Percentiles rank a stretch among this genome's conserved stretches.
Evolutionary conservation across 371 early-diverging fungal genomes (phyloP).

Genomic region (Apophysomyces elegans): DNA sequence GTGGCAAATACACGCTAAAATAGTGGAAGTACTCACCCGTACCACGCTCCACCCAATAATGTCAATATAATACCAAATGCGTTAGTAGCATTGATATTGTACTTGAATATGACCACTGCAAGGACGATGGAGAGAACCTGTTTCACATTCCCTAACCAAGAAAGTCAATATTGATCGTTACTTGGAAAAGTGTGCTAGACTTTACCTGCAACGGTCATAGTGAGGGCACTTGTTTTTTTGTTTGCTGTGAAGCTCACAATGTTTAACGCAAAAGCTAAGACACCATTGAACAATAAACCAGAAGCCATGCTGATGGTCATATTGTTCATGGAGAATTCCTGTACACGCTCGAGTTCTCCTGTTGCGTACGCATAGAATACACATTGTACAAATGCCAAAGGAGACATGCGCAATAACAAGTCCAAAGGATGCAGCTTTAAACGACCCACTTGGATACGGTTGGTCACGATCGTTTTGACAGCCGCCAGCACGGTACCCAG

Average conservation of each 20-base stretch:
- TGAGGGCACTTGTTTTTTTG: slow-evolving; percentile 82
- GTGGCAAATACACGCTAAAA: not conserved
- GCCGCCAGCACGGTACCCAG: slow-evolving; percentile 83
- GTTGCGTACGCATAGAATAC: slow-evolving; percentile 64
- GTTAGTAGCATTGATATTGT: slow-evolving; percentile 67
- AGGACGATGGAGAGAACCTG: slow-evolving; percentile 82
- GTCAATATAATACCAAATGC: slow-evolving; percentile 80
- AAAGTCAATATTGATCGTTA: slow-evolving; percentile 1
- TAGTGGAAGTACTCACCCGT: slow-evolving; percentile 35
- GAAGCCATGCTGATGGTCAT: slow-evolving; percentile 50
- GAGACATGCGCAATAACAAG: slow-evolving; percentile 82
- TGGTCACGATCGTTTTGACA: slow-evolving; percentile 85
- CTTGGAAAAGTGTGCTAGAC: not conserved
- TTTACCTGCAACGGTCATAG: slow-evolving; percentile 86
- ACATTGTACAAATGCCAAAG: slow-evolving; percentile 80
- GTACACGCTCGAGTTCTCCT: slow-evolving; percentile 69
- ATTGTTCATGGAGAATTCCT: slow-evolving; percentile 51
- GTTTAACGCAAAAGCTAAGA: slow-evolving; percentile 85
- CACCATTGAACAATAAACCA: slow-evolving; percentile 74
- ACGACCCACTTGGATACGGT: slow-evolving; percentile 77
- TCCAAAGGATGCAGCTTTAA: slow-evolving; percentile 84
- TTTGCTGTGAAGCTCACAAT: slow-evolving; percentile 84
- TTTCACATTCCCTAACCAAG: slow-evolving; percentile 74
- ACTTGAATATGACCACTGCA: slow-evolving; percentile 76
- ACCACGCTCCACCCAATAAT: slow-evolving; percentile 75